Evolutionary conservation across 192 early-diverging fungal genomes (phyloP).

Genomic region (Linnemannia exigua): DNA sequence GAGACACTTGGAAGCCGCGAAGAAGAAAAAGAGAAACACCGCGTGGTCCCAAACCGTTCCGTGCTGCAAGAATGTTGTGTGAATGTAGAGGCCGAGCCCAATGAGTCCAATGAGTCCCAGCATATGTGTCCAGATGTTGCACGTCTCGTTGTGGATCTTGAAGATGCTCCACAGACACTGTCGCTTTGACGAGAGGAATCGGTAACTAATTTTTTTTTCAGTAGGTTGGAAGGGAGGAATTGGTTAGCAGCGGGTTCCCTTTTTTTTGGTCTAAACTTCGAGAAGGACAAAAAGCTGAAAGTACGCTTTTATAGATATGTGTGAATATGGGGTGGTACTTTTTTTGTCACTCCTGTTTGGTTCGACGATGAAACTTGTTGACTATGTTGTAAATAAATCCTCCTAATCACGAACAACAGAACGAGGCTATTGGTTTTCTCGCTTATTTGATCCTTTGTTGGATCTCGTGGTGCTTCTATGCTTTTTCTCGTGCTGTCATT

Average conservation of each 20-base stretch:
- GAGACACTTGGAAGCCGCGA: slow-evolving; percentile 70
- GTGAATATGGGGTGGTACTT: background rate
- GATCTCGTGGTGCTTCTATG: background rate
- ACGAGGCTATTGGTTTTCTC: background rate
- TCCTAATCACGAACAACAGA: background rate
- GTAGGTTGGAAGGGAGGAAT: background rate
- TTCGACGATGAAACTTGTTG: background rate
- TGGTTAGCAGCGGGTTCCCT: background rate
- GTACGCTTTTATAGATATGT: background rate
- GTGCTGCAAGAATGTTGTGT: slow-evolving; percentile 39
- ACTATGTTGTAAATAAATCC: background rate
- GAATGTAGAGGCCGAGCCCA: slow-evolving; percentile 63
- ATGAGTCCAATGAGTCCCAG: slow-evolving; percentile 70
- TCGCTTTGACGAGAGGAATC: slow-evolving; percentile 63
- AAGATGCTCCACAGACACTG: slow-evolving; percentile 72
- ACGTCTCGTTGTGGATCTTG: slow-evolving; percentile 76
- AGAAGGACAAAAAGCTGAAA: background rate
- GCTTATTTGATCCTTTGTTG: background rate
- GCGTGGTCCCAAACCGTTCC: slow-evolving; percentile 49
- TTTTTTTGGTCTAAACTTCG: background rate
- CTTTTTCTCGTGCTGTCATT: background rate
- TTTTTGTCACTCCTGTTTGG: background rate
- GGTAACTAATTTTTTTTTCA: slow-evolving; percentile 54
- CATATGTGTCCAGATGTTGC: slow-evolving; percentile 78
- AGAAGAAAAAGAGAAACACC: slow-evolving; percentile 69